These are phyloP conservation scores for Elsinoe ampelina DNA, from an alignment of 2,329 filamentous ascomycete genomes.

Conservation along the genomic window DNA sequence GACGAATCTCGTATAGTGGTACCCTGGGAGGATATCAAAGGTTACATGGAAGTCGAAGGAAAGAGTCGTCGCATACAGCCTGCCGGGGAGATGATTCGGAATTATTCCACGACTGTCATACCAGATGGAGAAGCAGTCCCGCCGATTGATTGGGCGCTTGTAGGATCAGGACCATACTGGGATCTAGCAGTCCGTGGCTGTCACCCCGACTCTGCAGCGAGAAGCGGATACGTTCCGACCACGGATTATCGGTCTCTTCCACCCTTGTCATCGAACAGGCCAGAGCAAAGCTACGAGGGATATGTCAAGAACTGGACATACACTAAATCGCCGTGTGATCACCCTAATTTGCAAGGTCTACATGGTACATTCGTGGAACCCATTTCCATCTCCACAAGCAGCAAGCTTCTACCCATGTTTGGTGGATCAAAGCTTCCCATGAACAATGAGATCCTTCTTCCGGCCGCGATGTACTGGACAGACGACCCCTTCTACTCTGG, in stretches of 20 bases:
- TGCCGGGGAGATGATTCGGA: slow-evolving; percentile 23
- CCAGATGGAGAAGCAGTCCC: slow-evolving; percentile 21
- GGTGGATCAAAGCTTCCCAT: slow-evolving; percentile 41
- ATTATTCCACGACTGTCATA: slow-evolving; percentile 22
- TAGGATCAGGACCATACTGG: slow-evolving; percentile 33
- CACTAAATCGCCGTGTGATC: slow-evolving; percentile 37
- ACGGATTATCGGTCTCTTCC: slow-evolving; percentile 32
- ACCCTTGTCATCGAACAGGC: slow-evolving; percentile 24
- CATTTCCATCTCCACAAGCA: slow-evolving; percentile 36
- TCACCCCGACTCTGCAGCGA: slow-evolving; percentile 29
- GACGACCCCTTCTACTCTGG: slow-evolving; percentile 35
- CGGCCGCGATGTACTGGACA: slow-evolving; percentile 42
- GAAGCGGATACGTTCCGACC: slow-evolving; percentile 25
- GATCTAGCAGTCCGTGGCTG: slow-evolving; percentile 35
- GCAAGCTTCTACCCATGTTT: slow-evolving; percentile 40
- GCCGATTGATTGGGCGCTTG: slow-evolving; percentile 26
- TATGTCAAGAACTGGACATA: slow-evolving; percentile 41
- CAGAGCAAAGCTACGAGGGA: slow-evolving; percentile 31
- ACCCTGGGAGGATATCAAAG: slow-evolving; percentile 37
- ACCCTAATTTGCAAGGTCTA: slow-evolving; percentile 36
- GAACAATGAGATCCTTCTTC: slow-evolving; percentile 45
- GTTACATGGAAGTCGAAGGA: slow-evolving; percentile 29
- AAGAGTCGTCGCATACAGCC: slow-evolving; percentile 24
- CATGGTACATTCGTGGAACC: slow-evolving; percentile 44
- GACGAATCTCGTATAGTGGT: slow-evolving; percentile 41